Percentiles rank a stretch among this genome's conserved stretches.
Evolutionary conservation across 768 basidiomycete species (phyloP).

Genomic region (Suillus subaureus): DNA sequence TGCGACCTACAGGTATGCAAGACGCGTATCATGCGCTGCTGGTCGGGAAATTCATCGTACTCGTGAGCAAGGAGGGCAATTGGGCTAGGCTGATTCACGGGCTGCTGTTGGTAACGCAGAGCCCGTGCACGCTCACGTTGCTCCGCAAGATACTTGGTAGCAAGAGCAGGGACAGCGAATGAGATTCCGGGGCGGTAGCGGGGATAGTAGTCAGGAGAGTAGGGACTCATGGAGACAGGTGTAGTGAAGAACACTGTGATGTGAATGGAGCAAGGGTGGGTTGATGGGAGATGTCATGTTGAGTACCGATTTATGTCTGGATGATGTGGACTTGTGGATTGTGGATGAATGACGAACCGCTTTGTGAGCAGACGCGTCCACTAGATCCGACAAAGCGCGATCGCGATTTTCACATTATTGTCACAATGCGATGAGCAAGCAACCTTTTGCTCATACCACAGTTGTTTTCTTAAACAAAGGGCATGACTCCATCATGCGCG

Average conservation of each 20-base stretch:
- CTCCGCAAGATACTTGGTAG: constrained; percentile 31
- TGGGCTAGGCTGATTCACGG: constrained; percentile 2
- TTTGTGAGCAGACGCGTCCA: background rate
- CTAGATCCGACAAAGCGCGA: background rate
- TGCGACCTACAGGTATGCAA: background rate
- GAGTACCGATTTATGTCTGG: background rate
- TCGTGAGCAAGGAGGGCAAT: constrained; percentile 2
- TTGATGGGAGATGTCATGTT: background rate
- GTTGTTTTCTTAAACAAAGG: background rate
- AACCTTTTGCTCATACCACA: background rate
- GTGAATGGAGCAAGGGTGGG: background rate
- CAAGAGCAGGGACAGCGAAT: background rate
- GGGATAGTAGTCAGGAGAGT: background rate
- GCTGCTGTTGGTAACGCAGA: background rate
- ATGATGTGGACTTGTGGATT: background rate
- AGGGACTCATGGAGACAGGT: background rate
- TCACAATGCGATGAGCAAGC: background rate
- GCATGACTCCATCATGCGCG: background rate
- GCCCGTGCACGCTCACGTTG: background rate
- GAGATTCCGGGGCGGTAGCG: background rate
- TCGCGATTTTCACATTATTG: background rate
- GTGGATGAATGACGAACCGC: background rate
- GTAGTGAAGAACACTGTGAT: background rate
- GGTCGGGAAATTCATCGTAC: background rate
- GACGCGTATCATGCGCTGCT: background rate